These are phyloP conservation scores for Phytophthora brassicae DNA, from an alignment of 352 stramenopile species.

Conservation along the genomic window DNA sequence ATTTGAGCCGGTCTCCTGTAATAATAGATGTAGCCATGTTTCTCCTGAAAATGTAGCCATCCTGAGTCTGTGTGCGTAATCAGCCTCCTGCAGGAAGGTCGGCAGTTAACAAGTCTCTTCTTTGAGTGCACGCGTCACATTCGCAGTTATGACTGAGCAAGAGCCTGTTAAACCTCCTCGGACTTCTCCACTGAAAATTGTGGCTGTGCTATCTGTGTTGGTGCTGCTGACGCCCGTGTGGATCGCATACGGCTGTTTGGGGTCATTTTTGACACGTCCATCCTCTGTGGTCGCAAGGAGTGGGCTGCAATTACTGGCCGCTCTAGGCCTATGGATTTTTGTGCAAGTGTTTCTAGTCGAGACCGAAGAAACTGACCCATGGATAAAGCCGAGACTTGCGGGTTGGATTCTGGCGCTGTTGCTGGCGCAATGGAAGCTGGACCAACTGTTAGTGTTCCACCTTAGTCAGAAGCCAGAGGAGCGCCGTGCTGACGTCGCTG, in stretches of 20 bases:
- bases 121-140: background rate
- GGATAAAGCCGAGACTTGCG: constrained; percentile 7
- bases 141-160: constrained; percentile 4
- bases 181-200: constrained; percentile 25
- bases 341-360: constrained; percentile 23
- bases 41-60: constrained; percentile 5
- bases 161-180: constrained; percentile 25
- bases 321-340: constrained; percentile 18
- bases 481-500: constrained; percentile 19
- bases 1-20: background rate
- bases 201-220: constrained; percentile 27
- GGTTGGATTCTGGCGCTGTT: constrained; percentile 37
- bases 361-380: background rate
- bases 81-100: background rate
- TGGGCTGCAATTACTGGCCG: constrained; percentile 27
- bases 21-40: constrained; percentile 14
- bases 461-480: constrained; percentile 33
- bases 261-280: constrained; percentile 38
- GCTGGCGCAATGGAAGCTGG: constrained; percentile 48
- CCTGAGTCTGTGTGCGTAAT: background rate
- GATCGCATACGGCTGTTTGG: constrained; percentile 45
- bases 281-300: constrained; percentile 22
- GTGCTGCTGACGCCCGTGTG: constrained; percentile 44
- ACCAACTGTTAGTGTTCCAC: constrained; percentile 43
- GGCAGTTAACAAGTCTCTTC: background rate